Evolutionary conservation across 139 green algal species (phyloP).

Genomic region (Chlorella sp.): DNA sequence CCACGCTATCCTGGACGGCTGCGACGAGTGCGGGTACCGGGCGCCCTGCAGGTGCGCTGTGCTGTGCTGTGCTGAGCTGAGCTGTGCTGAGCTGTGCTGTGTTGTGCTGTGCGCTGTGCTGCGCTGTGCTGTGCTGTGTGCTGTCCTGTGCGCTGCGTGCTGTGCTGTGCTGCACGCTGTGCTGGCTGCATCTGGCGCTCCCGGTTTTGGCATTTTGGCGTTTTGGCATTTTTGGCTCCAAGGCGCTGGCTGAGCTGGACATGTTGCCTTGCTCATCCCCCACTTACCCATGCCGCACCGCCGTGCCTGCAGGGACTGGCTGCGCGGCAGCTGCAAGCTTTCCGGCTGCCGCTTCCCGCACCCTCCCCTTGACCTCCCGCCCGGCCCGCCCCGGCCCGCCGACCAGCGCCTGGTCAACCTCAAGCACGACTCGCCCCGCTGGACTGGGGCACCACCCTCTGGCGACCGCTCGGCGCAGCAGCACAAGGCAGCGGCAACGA

Average conservation of each 20-base stretch:
- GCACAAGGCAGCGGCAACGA: neutral
- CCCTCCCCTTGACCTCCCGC: conserved; percentile 25
- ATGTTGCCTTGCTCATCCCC: too few relatives aligned
- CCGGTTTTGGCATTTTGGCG: too few relatives aligned
- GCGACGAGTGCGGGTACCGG: neutral
- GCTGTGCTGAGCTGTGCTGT: neutral
- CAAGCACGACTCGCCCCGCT: neutral
- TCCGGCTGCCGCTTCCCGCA: conserved; percentile 11
- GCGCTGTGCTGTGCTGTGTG: neutral
- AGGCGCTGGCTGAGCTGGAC: too few relatives aligned
- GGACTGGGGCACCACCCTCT: neutral
- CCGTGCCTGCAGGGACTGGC: neutral
- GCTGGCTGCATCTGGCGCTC: too few relatives aligned
- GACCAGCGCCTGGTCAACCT: neutral
- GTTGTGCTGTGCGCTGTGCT: too few relatives aligned
- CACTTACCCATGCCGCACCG: too few relatives aligned
- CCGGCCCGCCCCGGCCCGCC: neutral
- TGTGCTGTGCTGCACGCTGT: too few relatives aligned
- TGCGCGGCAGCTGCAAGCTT: neutral
- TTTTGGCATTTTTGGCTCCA: too few relatives aligned
- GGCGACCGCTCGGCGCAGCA: neutral
- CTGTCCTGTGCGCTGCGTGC: neutral
- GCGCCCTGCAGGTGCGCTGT: neutral
- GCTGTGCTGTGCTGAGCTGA: neutral
- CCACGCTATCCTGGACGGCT: neutral